A percentile compares a stretch with the other conserved stretches of the same genome.
phyloP scores from a whole-genome alignment of 257 asterid genomes.

The Euphrasia confusa region DNA sequence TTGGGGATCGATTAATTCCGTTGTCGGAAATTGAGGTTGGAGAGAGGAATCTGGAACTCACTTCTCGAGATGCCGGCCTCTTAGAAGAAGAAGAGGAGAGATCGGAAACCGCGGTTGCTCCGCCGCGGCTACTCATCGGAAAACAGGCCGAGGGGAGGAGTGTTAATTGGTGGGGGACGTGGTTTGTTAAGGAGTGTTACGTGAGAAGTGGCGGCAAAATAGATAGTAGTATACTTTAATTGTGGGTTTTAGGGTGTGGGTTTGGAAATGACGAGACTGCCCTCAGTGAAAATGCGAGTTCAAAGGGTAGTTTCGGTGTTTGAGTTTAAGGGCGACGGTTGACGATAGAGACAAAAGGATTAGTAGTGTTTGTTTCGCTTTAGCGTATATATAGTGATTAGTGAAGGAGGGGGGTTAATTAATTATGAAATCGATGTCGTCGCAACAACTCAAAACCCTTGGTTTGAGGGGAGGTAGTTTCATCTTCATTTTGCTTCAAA shows the following conservation, averaged over 20 bases:
- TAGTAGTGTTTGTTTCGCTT: conserved; percentile 41
- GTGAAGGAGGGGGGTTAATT: too few relatives aligned
- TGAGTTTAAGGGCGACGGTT: conserved; percentile 20
- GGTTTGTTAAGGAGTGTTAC: conserved; percentile 27
- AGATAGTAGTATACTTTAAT: conserved; percentile 29
- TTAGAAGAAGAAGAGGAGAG: conserved; percentile 7
- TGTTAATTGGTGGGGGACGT: too few relatives aligned
- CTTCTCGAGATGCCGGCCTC: conserved; percentile 54
- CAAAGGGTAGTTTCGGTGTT: conserved; percentile 26
- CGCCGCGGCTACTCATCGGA: conserved; percentile 34
- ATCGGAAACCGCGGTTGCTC: conserved; percentile 27
- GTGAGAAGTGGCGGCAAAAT: conserved; percentile 66
- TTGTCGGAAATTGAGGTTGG: conserved; percentile 26
- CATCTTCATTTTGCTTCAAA: too few relatives aligned
- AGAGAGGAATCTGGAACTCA: conserved; percentile 66
- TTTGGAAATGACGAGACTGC: conserved; percentile 29
- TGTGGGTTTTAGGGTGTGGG: conserved; percentile 32
- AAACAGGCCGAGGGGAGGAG: too few relatives aligned
- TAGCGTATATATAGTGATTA: conserved; percentile 16
- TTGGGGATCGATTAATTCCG: conserved; percentile 43
- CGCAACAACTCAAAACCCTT: too few relatives aligned
- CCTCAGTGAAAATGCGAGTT: conserved; percentile 9
- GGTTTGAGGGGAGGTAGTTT: too few relatives aligned
- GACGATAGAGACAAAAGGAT: conserved; percentile 23
- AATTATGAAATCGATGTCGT: too few relatives aligned